phyloP scores from a whole-genome alignment of 1,284 basidiomycete species.

The Ceraceosorus bombacis region DNA sequence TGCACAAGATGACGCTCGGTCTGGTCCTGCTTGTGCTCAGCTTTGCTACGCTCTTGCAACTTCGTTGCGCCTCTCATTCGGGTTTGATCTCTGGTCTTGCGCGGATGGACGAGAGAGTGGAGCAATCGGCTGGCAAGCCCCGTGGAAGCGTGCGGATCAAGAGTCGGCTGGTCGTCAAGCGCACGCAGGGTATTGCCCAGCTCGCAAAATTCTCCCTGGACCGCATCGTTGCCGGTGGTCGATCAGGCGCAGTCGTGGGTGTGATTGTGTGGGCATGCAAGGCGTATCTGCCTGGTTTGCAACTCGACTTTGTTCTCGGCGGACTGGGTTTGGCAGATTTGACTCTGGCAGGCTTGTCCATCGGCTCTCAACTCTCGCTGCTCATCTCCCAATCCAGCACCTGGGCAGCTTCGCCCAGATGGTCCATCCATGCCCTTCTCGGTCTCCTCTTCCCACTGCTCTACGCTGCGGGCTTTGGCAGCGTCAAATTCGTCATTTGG shows the following conservation, averaged over 20 bases:
- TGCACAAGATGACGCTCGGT: slow-evolving; percentile 65
- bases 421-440: not conserved
- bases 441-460: not conserved
- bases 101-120: not conserved
- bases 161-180: not conserved
- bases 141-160: not conserved
- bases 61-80: not conserved
- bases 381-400: not conserved
- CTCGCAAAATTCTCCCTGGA: not conserved
- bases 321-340: not conserved
- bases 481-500: not conserved
- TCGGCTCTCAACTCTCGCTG: not conserved
- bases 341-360: not conserved
- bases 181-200: not conserved
- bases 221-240: too few relatives aligned
- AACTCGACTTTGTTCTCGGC: not conserved
- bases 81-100: not conserved
- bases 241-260: too few relatives aligned
- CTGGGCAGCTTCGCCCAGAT: not conserved
- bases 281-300: too few relatives aligned
- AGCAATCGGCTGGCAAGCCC: not conserved
- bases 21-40: slow-evolving; percentile 48
- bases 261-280: too few relatives aligned
- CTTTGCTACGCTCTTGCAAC: not conserved
- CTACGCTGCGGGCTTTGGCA: not conserved